Evolutionary conservation across 2,329 filamentous ascomycete genomes (phyloP).

Genomic region (Alternaria sp.): DNA sequence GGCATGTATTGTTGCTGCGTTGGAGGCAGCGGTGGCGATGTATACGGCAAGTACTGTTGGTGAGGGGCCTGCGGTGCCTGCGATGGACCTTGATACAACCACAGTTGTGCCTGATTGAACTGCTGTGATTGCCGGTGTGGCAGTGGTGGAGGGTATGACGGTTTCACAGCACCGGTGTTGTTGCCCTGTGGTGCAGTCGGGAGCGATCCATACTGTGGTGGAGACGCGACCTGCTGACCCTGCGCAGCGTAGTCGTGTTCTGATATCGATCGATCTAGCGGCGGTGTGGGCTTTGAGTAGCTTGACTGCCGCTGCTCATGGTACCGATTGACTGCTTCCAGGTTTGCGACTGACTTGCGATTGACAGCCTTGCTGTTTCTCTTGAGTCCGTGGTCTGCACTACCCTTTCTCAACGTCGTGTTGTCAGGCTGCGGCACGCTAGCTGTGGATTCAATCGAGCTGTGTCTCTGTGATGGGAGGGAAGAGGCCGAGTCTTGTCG

Average conservation of each 20-base stretch:
- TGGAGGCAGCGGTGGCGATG: neutral
- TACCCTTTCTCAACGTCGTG: constrained; percentile 6
- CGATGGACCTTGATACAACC: neutral
- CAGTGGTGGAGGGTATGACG: constrained; percentile 6
- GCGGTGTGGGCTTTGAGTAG: neutral
- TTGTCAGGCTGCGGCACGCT: neutral
- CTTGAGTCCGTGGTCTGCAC: constrained; percentile 10
- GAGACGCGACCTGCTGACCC: neutral
- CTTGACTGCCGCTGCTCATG: constrained; percentile 17
- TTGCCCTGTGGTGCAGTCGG: neutral
- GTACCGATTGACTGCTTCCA: constrained; percentile 10
- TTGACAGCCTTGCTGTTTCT: constrained; percentile 11
- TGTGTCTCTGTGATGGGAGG: neutral
- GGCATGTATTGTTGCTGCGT: neutral
- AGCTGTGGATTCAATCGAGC: neutral
- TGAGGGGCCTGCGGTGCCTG: neutral
- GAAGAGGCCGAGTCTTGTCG: constrained; percentile 2
- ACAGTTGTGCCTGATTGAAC: neutral
- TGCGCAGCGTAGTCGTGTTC: constrained; percentile 7
- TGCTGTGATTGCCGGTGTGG: constrained; percentile 2
- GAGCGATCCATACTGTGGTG: neutral
- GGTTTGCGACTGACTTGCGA: constrained; percentile 6
- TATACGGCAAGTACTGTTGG: constrained; percentile 4
- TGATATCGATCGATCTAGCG: constrained; percentile 2
- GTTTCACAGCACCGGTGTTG: neutral